Evolutionary conservation across 768 basidiomycete species (phyloP).

Genomic region (Leccinum sublutescens): DNA sequence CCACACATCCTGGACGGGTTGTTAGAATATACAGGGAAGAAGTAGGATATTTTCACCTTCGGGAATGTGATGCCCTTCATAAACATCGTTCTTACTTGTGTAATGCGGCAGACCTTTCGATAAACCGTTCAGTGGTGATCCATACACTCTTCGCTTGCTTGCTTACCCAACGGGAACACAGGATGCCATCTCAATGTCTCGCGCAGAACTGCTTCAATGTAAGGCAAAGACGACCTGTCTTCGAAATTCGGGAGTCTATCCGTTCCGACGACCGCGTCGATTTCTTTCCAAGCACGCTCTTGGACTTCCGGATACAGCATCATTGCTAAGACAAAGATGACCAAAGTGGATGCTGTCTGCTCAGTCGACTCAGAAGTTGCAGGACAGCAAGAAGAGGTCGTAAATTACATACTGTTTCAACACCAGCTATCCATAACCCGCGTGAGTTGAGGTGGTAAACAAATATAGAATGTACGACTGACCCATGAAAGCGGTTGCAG

Average conservation of each 20-base stretch:
- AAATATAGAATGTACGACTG: slow-evolving; percentile 2
- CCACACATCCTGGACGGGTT: slow-evolving; percentile 24
- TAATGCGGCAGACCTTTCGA: slow-evolving; percentile 29
- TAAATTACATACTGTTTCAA: slow-evolving; percentile 27
- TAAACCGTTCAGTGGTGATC: not conserved
- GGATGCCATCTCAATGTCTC: slow-evolving; percentile 36
- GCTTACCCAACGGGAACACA: slow-evolving; percentile 31
- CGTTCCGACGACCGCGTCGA: slow-evolving; percentile 32
- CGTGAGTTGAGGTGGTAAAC: slow-evolving; percentile 5
- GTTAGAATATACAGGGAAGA: slow-evolving; percentile 10
- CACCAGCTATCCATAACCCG: slow-evolving; percentile 20
- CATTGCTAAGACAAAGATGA: slow-evolving; percentile 36
- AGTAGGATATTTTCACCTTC: slow-evolving; percentile 18
- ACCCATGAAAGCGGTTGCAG: slow-evolving; percentile 35
- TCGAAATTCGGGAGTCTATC: slow-evolving; percentile 27
- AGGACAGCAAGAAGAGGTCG: not conserved
- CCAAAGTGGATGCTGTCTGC: slow-evolving; percentile 34
- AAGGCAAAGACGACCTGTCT: slow-evolving; percentile 31
- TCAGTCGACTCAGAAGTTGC: slow-evolving; percentile 1
- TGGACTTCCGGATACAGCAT: slow-evolving; percentile 35
- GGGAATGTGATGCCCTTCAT: slow-evolving; percentile 26
- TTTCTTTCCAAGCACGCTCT: slow-evolving; percentile 33
- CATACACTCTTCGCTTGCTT: not conserved
- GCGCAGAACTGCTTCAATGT: slow-evolving; percentile 34
- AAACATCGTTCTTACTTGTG: slow-evolving; percentile 26